Base-by-base conservation (phyloP, 345 rosid species). In the Sonneratia alba region DNA sequence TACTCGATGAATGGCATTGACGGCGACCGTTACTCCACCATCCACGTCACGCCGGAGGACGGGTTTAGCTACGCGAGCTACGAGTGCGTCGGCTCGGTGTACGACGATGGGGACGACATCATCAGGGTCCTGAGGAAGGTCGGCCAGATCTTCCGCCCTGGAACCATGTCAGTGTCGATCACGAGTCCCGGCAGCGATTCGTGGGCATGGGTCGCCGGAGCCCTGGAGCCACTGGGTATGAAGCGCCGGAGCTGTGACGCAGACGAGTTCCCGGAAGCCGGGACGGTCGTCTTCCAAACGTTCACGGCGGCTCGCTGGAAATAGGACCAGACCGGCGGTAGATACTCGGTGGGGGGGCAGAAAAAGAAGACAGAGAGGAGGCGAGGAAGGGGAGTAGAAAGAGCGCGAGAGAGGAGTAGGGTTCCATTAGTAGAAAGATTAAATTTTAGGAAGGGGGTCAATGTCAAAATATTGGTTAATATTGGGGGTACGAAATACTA, bases 1-100 rank as follows among this genome's bases (percentile, higher is more conserved):
- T 96, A 96, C 82, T 96, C 99, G 18, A 96, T 96, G 99, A 96
- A 96, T 15, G 96, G 97, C 71, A 85, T 96, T 47, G 91, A 89
- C 66, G 84, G 88, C 0, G 90, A 90, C n/a, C 87, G 96, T 24
- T 95, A 95, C 89, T 95, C 99, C 0, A 95, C 99, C 4, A 92
- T 95, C 38, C 99, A 95, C 71, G 99, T 95, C 32, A 95, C 99
- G 0, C 99, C 99, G 0, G 99, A 96, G 77, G 98, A 88, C 48
- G 99, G 98, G 5, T 92, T 81, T 67, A 92, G 98, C 85, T 96
- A 96, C 69, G 99, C 97, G 0, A 96, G 99, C 79, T 96, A 82
- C 70, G 99, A 96, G 83, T 86, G 90, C 56, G 77, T 89, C 3
- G 96, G 96, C 37, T 89, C 92, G 68, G 66, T 83, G 0, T 81